Evolutionary conservation across 2,329 filamentous ascomycete genomes (phyloP).

Genomic region (Ceratocystis cubensis): DNA sequence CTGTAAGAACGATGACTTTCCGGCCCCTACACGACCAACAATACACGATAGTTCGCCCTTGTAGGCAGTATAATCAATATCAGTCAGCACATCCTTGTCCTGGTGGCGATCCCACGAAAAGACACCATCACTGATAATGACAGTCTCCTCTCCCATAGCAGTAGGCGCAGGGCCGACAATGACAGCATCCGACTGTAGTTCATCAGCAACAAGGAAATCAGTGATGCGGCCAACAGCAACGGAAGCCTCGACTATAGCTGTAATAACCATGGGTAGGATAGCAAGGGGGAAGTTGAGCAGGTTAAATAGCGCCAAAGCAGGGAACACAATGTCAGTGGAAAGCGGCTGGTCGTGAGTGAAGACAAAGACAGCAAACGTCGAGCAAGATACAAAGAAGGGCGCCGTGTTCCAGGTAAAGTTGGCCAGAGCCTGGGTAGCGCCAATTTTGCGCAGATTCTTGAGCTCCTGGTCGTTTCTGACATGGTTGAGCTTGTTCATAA

Average conservation of each 20-base stretch:
- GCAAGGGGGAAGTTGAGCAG: conserved; percentile 88
- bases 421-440: conserved; percentile 81
- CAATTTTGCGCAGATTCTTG: conserved; percentile 90
- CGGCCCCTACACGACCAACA: conserved; percentile 84
- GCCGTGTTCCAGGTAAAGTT: conserved; percentile 98
- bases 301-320: conserved; percentile 88
- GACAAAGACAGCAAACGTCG: conserved; percentile 90
- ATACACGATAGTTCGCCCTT: conserved; percentile 91
- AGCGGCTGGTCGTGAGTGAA: conserved; percentile 68
- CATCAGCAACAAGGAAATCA: conserved; percentile 73
- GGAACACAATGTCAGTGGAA: conserved; percentile 92
- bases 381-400: conserved; percentile 93
- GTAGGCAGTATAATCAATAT: conserved; percentile 77
- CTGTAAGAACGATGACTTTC: conserved; percentile 87
- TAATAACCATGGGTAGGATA: conserved; percentile 95
- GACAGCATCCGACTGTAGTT: conserved; percentile 78
- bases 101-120: conserved; percentile 93
- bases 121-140: conserved; percentile 68
- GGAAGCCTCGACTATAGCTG: conserved; percentile 86
- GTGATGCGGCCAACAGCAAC: conserved; percentile 82
- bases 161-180: conserved; percentile 54
- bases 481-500: conserved; percentile 94
- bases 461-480: conserved; percentile 93
- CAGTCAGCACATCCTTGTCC: conserved; percentile 55
- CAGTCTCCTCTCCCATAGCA: conserved; percentile 70